These are phyloP conservation scores for Arthrobotrys sphaeroides DNA, from an alignment of 2,329 filamentous ascomycete species.

Conservation along the genomic window DNA sequence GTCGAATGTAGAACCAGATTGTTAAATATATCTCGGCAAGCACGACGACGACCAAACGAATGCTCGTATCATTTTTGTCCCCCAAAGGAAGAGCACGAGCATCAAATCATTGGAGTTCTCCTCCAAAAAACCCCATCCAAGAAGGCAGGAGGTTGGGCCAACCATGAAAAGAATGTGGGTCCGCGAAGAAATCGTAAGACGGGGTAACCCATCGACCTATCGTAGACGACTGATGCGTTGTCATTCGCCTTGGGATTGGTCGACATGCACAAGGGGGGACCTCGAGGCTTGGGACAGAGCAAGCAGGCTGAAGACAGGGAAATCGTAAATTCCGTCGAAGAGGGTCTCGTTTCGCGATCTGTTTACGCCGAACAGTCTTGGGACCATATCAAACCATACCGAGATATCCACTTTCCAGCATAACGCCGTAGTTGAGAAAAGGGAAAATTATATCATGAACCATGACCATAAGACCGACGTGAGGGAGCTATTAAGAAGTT, in stretches of 20 bases:
- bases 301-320: conserved; percentile 39
- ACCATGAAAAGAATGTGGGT: conserved; percentile 54
- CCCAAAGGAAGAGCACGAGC: conserved; percentile 10
- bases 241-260: conserved; percentile 51
- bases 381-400: conserved; percentile 7
- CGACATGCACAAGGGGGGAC: conserved; percentile 23
- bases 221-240: conserved; percentile 54
- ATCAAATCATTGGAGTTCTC: not conserved
- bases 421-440: conserved; percentile 11
- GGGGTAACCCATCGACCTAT: conserved; percentile 45
- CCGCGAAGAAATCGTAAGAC: conserved; percentile 43
- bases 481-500: conserved; percentile 1
- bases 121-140: conserved; percentile 1
- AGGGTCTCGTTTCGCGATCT: conserved; percentile 26
- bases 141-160: conserved; percentile 54
- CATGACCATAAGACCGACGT: not conserved
- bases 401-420: conserved; percentile 26
- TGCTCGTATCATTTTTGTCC: conserved; percentile 4
- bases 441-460: conserved; percentile 7
- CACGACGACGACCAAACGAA: conserved; percentile 5
- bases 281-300: conserved; percentile 32
- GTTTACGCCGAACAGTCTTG: conserved; percentile 23
- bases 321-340: conserved; percentile 36
- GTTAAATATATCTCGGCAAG: conserved; percentile 13
- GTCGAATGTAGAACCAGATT: not conserved